These are phyloP conservation scores for Boletus mariae DNA, from an alignment of 1,284 basidiomycete genomes.

Conservation along the genomic window DNA sequence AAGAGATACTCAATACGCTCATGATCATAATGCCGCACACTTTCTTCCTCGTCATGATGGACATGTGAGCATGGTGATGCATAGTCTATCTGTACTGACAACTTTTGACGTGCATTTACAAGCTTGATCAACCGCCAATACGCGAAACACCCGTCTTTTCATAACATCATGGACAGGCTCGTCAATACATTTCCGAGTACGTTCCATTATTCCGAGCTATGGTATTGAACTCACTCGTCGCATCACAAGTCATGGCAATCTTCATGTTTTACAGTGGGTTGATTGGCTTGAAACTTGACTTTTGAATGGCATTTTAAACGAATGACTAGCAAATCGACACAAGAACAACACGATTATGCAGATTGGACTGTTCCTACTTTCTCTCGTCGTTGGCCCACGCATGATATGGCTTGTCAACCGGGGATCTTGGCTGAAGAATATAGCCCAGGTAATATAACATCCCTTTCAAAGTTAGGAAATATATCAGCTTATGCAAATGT, in stretches of 20 bases:
- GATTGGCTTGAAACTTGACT: not conserved
- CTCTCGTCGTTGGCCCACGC: constrained; percentile 54
- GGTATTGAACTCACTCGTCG: constrained; percentile 5
- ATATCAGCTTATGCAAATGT: constrained; percentile 6
- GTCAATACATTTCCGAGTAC: constrained; percentile 63
- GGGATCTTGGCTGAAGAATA: constrained; percentile 62
- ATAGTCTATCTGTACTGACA: constrained; percentile 1
- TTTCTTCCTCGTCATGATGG: constrained; percentile 70
- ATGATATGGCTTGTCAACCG: constrained; percentile 69
- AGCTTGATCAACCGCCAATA: constrained; percentile 78
- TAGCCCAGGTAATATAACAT: constrained; percentile 56
- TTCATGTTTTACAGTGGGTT: constrained; percentile 76
- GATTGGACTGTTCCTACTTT: constrained; percentile 52
- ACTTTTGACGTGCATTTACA: constrained; percentile 5
- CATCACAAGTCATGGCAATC: constrained; percentile 54
- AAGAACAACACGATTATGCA: constrained; percentile 55
- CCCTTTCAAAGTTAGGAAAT: not conserved
- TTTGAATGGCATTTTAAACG: constrained; percentile 3
- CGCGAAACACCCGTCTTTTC: constrained; percentile 48
- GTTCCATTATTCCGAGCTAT: constrained; percentile 27
- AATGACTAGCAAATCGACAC: constrained; percentile 54
- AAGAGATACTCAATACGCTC: constrained; percentile 64
- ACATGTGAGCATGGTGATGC: constrained; percentile 53
- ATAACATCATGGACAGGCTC: constrained; percentile 51
- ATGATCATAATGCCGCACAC: constrained; percentile 67